Evolutionary conservation across 441 rosid species (phyloP), one percentile per base, ranked within the genome.

Genomic region (Populus tomentosa): DNA sequence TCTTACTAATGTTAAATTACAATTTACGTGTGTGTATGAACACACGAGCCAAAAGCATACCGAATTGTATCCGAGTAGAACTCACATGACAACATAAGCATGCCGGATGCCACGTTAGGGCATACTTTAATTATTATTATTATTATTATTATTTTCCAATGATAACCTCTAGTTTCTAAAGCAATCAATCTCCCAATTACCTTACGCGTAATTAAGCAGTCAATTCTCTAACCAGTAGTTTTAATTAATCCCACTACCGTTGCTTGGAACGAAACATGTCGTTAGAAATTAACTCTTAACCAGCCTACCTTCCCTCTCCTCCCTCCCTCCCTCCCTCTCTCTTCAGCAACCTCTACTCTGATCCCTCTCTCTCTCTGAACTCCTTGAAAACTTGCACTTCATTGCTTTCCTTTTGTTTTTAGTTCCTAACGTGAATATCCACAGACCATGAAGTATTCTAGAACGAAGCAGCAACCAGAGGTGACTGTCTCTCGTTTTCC

Each of bases 391-490:
- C 16, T 65, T 36, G 30, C 56, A 8, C 59, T 23, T 28, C 35
- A 0, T 63, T 0, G 38, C 32, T 23, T 33, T 6, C 6, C 0
- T 30, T 30, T 30, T 30, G 32, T 30, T 30, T 30, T 30, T 30
- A 30, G 36, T 30, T 72, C 2, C 14, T 46, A 71, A 65, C 33
- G 7, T 73, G 65, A 53, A 32, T 33, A 62, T 42, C 32, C 21
- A 33, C 82, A 76, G 87, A 67, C 40, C n/a, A 85, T 80, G 86
- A 77, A 74, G 67, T 30, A 30, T 30, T 72, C 80, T 38, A 30
- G 78, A 21, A 67, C 82, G 9, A 84, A 74, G 80, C 73, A 26
- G 16, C 85, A 78, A 7, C 79, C 77, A 56, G 80, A 79, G 86
- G 84, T 85, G 70, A 42, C 36, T 67, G 33, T 50, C 24, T 30